Percentiles rank a stretch among this genome's conserved stretches.
These are phyloP conservation scores for Xylaria longipes DNA, from an alignment of 495 filamentous ascomycete genomes.

Conservation along the genomic window DNA sequence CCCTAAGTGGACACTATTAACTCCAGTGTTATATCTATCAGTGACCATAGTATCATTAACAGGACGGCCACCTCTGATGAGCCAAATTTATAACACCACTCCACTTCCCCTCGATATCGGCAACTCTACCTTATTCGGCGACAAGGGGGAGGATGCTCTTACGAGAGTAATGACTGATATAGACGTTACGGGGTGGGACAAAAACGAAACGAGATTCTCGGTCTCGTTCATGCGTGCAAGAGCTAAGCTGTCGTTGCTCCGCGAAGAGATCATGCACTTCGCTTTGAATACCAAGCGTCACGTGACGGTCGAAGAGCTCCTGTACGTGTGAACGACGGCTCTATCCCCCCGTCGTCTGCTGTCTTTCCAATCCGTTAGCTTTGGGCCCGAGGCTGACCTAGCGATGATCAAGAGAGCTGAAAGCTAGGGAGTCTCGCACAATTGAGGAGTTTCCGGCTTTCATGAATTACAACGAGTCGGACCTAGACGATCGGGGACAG, in stretches of 20 bases:
- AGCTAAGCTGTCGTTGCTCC: conserved; percentile 53
- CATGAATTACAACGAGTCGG: conserved; percentile 39
- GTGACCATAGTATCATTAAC: conserved; percentile 20
- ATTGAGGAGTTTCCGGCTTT: conserved; percentile 38
- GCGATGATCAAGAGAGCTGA: conserved; percentile 26
- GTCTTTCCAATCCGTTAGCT: not conserved
- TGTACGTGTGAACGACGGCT: conserved; percentile 41
- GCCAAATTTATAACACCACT: conserved; percentile 36
- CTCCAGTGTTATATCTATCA: too few species aligned
- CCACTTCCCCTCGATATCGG: conserved; percentile 64
- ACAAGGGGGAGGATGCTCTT: conserved; percentile 47
- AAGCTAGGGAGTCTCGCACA: conserved; percentile 28
- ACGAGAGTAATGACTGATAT: conserved; percentile 54
- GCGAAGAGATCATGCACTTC: conserved; percentile 67
- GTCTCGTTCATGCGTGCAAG: conserved; percentile 57
- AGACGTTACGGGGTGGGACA: conserved; percentile 62
- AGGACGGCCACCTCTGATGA: conserved; percentile 19
- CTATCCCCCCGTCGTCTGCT: not conserved
- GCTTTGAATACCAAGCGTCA: conserved; percentile 55
- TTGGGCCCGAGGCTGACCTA: not conserved
- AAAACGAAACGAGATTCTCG: conserved; percentile 43
- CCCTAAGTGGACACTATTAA: too few species aligned
- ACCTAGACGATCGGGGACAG: conserved; percentile 39
- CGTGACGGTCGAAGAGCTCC: conserved; percentile 53
- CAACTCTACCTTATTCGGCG: conserved; percentile 57